Conservation (phyloP, 2,329 filamentous ascomycete species). For the Aspergillus chevalieri region DNA sequence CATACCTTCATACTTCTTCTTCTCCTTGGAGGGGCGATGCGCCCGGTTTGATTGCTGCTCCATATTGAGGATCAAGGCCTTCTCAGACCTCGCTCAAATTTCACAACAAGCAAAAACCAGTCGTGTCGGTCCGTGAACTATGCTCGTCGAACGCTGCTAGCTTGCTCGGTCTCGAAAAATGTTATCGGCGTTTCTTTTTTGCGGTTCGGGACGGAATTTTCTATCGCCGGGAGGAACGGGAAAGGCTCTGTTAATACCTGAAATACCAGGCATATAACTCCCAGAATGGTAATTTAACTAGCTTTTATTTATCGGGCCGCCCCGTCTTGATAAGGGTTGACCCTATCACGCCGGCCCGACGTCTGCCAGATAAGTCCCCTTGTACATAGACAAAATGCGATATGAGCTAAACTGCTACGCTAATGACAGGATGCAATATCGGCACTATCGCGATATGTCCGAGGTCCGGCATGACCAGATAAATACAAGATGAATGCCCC, state of each 20-base stretch:
- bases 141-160: constrained; percentile 8
- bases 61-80: constrained; percentile 48
- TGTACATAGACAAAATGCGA: neutral
- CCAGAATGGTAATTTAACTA: neutral
- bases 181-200: constrained; percentile 20
- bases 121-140: constrained; percentile 7
- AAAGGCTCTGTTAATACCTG: constrained; percentile 6
- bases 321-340: constrained; percentile 6
- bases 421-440: too few species aligned
- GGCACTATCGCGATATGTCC: neutral
- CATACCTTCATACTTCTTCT: constrained; percentile 66
- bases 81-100: constrained; percentile 6
- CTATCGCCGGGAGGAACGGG: constrained; percentile 14
- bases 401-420: neutral
- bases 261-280: constrained; percentile 12
- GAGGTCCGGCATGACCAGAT: neutral
- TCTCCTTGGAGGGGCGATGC: constrained; percentile 82
- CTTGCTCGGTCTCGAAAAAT: constrained; percentile 25
- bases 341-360: constrained; percentile 1
- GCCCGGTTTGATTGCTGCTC: constrained; percentile 78
- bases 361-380: neutral
- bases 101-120: constrained; percentile 9
- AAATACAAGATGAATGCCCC: neutral
- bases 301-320: constrained; percentile 5
- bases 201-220: constrained; percentile 21